Base-by-base conservation (phyloP, 345 rosid genomes). In the Salix arbutifolia region DNA sequence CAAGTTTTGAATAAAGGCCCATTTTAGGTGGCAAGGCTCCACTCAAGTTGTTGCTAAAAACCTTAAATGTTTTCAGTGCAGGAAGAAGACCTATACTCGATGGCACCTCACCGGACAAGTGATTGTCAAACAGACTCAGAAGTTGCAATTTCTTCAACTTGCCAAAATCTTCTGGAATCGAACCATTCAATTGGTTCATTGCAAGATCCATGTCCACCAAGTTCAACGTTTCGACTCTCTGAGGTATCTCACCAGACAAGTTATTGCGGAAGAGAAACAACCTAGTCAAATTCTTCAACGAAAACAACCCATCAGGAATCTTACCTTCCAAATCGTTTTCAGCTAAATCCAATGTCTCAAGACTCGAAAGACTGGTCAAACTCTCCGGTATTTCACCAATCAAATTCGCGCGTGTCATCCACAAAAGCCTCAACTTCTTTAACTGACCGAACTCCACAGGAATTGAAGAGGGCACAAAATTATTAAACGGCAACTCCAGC, bases 121-220 rank as follows among this genome's bases (percentile, higher is more conserved):
- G 78, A 74, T 96, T 96, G 81, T 76, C 85, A 86, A 87, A 92
- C 52, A 97, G 94, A 17, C 88, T 84, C 52, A 96, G 86, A 70
- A 84, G 80, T 64, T 86, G 80, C 83, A 96, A 86, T 42, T 77
- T 84, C 76, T 83, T 85, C 81, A 92, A 81, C 80, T 89, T 91
- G 30, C 94, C 97, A 17, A 94, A 80, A 91, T 91, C 93, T 30
- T 28, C 65, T 16, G 99, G 97, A 74, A 96, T 83, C 48, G 92
- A 80, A 69, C 97, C 98, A 73, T 76, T 86, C 81, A 96, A 88
- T 31, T 71, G 81, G 83, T 96, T 96, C 79, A 81, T 87, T 61
- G 88, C 86, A 85, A 93, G 69, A 74, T 91, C 98, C 80, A 96
- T 83, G 30, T 92, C 94, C 77, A 84, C 81, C 86, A 96, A 87